Evolutionary conservation across 1,284 basidiomycete species (phyloP).

Genomic region (Coniophora puteana): DNA sequence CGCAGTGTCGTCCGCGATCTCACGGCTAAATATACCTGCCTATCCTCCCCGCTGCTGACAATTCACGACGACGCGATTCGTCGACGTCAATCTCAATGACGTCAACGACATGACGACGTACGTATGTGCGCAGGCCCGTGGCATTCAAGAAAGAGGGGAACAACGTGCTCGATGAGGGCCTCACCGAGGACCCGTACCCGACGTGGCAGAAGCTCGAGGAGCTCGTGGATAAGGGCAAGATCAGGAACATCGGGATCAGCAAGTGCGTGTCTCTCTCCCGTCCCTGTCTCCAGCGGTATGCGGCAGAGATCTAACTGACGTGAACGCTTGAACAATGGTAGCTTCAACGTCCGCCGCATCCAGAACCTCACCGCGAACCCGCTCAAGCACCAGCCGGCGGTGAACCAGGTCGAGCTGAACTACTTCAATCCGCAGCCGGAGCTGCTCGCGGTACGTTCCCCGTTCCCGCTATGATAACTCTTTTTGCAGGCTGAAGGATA

Average conservation of each 20-base stretch:
- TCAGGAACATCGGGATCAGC: slow-evolving; percentile 82
- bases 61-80: background rate
- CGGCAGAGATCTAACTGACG: slow-evolving; percentile 4
- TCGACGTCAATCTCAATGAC: no score
- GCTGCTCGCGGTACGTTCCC: slow-evolving; percentile 55
- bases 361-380: slow-evolving; percentile 67
- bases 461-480: background rate
- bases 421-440: slow-evolving; percentile 83
- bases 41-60: background rate
- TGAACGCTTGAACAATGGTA: slow-evolving; percentile 2
- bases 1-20: no score
- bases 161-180: slow-evolving; percentile 48
- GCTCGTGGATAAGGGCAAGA: slow-evolving; percentile 72
- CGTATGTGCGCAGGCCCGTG: slow-evolving; percentile 68
- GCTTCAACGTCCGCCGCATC: slow-evolving; percentile 36
- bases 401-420: slow-evolving; percentile 83
- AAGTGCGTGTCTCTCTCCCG: slow-evolving; percentile 42
- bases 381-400: slow-evolving; percentile 71
- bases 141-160: slow-evolving; percentile 62
- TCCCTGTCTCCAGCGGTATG: no score
- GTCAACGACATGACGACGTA: no score
- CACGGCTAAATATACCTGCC: background rate
- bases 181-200: slow-evolving; percentile 73
- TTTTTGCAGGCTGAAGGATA: background rate
- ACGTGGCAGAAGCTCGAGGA: slow-evolving; percentile 87